phyloP scores from a whole-genome alignment of 768 basidiomycete species.

The Amanita exitialis region DNA sequence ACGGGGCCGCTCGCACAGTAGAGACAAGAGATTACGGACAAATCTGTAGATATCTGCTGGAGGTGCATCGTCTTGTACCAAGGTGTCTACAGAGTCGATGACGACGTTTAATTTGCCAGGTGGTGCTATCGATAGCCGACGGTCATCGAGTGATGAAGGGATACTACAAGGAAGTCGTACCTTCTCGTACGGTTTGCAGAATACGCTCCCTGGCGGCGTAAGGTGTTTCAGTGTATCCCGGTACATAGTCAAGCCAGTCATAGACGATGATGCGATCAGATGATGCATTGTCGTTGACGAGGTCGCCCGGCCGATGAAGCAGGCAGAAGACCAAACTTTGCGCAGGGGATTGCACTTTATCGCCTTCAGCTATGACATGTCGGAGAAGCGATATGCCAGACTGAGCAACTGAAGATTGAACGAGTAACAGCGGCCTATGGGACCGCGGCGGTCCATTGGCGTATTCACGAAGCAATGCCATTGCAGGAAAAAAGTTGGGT shows the following conservation, averaged over 20 bases:
- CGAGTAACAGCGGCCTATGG: conserved; percentile 34
- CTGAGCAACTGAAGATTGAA: conserved; percentile 53
- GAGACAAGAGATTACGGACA: conserved; percentile 34
- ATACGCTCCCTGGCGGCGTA: conserved; percentile 26
- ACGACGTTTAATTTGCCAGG: conserved; percentile 35
- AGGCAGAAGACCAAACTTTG: conserved; percentile 43
- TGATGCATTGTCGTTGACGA: conserved; percentile 16
- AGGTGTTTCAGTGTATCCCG: conserved; percentile 36
- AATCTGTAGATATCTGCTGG: conserved; percentile 40
- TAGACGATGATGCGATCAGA: conserved; percentile 28
- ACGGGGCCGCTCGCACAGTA: conserved; percentile 44
- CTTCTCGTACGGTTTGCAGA: conserved; percentile 29
- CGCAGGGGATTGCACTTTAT: conserved; percentile 13
- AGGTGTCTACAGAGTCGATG: conserved; percentile 65
- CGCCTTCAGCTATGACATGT: conserved; percentile 24
- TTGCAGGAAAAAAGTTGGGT: neutral
- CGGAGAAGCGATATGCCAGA: conserved; percentile 47
- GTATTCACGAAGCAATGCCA: conserved; percentile 2
- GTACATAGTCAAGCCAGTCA: conserved; percentile 41
- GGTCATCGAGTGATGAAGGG: neutral
- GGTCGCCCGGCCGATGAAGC: conserved; percentile 40
- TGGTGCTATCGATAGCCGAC: neutral
- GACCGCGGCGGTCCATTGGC: neutral
- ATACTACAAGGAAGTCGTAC: conserved; percentile 14
- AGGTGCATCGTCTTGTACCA: conserved; percentile 50